phyloP scores from a whole-genome alignment of 208 protist species.

The Blechomonas ayalai region DNA sequence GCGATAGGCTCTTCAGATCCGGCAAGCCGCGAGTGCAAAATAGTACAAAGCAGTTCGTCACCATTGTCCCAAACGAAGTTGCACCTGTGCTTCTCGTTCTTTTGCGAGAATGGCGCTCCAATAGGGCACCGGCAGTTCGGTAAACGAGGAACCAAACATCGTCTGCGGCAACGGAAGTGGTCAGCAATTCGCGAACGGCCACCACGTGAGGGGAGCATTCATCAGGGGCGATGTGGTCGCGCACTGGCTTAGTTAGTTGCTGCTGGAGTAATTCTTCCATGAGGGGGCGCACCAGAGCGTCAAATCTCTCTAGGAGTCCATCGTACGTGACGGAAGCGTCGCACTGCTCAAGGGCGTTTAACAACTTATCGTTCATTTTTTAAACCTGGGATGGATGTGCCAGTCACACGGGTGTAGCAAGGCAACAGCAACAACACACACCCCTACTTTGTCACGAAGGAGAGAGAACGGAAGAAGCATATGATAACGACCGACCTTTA shows the following conservation, averaged over 20 bases:
- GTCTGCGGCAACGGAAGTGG: conserved; percentile 16
- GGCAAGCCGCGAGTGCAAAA: conserved; percentile 55
- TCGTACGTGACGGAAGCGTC: conserved; percentile 11
- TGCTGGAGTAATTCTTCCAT: conserved; percentile 38
- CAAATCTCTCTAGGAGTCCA: conserved; percentile 15
- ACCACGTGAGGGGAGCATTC: conserved; percentile 51
- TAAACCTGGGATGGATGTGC: too few relatives aligned
- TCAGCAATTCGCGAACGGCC: conserved; percentile 39
- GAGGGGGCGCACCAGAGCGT: conserved; percentile 19
- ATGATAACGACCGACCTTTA: too few relatives aligned
- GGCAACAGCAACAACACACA: too few relatives aligned
- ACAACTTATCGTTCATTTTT: conserved; percentile 10
- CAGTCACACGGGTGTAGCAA: too few relatives aligned
- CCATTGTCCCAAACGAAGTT: conserved; percentile 7
- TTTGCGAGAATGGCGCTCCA: conserved; percentile 43
- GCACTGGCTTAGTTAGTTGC: conserved; percentile 28
- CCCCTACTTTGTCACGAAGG: too few relatives aligned
- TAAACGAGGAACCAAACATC: conserved; percentile 80
- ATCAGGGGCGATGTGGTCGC: conserved; percentile 59
- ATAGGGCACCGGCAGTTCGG: conserved; percentile 26
- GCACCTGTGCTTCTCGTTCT: conserved; percentile 6
- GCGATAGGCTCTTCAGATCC: conserved; percentile 27
- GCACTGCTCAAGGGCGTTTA: conserved; percentile 5
- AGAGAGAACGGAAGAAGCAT: too few relatives aligned
- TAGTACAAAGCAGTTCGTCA: conserved; percentile 71